Base-by-base conservation (phyloP, 2,329 filamentous ascomycete genomes). In the Tricladium varicosporioides region DNA sequence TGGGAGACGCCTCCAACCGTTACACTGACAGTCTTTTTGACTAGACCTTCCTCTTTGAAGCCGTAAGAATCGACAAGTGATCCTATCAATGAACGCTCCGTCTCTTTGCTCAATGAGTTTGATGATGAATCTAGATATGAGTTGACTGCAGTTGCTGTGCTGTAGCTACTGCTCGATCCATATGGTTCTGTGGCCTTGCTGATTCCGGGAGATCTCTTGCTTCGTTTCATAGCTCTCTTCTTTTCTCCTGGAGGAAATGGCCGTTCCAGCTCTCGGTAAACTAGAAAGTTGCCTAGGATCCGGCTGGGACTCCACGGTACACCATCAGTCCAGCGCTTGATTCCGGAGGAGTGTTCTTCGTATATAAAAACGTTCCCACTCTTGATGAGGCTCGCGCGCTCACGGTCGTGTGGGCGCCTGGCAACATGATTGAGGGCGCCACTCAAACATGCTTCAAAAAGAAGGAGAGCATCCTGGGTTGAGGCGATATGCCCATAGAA, bases 231-330 rank as follows among this genome's bases (percentile, higher is more conserved):
- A 0, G 90, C 90, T 48, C 87, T 81, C 73, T 94, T 94, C 80
- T 93, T 94, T 76, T 93, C 88, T 5, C 90, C 90, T 0, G 89
- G 88, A 1, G 87, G 85, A 63, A 92, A 92, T 89, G 86, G 72
- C 87, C 93, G 92, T 74, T 97, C 94, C 90, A 99, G 97, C 71
- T 99, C 94, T 31, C 94, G 84, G 70, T 99, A 99, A 1, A 94
- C 97, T 57, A 99, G 75, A 73, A 99, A 99, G 76, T 94, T 97
- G 52, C 94, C 94, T 0, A 94, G 96, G 1, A 97, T 94, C 55
- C 94, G 85, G 75, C 92, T 95, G 0, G 92, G 92, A 65, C 90
- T 95, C 92, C 92, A 97, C 5, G 88, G 87, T 10, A 93, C 84
- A 13, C 92, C 92, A 65, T 97, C 92, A 0, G 92, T 96, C 92